These are phyloP conservation scores for Chrysosporium queenslandicum DNA, from an alignment of 2,329 filamentous ascomycete species.

Conservation along the genomic window DNA sequence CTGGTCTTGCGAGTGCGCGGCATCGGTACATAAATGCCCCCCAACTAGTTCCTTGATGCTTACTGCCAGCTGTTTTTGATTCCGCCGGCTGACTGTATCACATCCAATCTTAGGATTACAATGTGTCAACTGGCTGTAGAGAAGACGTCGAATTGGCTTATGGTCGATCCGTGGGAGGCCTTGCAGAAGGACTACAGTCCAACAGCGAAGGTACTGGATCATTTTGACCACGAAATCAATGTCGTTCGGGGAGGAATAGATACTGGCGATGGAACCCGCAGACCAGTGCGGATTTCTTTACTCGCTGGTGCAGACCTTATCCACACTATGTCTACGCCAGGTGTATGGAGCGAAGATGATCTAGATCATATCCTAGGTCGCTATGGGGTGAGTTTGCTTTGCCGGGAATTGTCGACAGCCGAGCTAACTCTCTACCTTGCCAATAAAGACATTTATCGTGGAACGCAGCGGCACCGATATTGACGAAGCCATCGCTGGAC, in stretches of 20 bases:
- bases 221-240: conserved; percentile 87
- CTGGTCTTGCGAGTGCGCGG: conserved; percentile 60
- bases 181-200: conserved; percentile 73
- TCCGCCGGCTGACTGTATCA: not conserved
- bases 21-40: conserved; percentile 44
- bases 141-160: conserved; percentile 65
- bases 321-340: conserved; percentile 59
- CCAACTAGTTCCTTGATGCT: not conserved
- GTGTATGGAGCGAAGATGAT: conserved; percentile 75
- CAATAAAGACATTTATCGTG: conserved; percentile 59
- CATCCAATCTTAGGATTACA: conserved; percentile 44
- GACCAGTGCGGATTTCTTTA: conserved; percentile 63
- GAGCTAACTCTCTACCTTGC: not conserved
- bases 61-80: not conserved
- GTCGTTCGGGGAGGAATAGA: conserved; percentile 63
- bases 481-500: conserved; percentile 70
- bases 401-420: not conserved
- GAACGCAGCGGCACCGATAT: conserved; percentile 82
- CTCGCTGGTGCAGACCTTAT: conserved; percentile 70
- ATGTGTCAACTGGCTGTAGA: conserved; percentile 77
- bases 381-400: conserved; percentile 48
- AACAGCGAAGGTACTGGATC: conserved; percentile 79
- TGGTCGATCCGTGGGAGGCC: conserved; percentile 87
- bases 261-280: conserved; percentile 53
- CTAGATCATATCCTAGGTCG: conserved; percentile 76